These are phyloP conservation scores for Asterionellopsis glacialis DNA, from an alignment of 108 stramenopile species.

Conservation along the genomic window DNA sequence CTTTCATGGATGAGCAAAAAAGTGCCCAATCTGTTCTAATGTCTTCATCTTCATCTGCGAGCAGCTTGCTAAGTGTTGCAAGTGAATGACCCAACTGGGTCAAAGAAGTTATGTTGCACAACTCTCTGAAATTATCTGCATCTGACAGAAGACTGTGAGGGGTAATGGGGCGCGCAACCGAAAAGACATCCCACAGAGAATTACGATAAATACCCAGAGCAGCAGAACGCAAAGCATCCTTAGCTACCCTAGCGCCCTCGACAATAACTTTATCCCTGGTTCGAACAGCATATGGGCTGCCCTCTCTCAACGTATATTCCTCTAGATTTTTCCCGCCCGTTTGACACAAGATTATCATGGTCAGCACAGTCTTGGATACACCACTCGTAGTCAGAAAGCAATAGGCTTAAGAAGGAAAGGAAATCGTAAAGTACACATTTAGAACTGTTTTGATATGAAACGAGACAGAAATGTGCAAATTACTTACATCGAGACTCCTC, in stretches of 20 bases:
- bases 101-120: no score
- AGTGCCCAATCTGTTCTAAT: conserved; percentile 23
- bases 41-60: conserved; percentile 6
- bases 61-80: no score
- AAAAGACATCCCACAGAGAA: conserved; percentile 26
- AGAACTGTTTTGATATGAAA: not conserved
- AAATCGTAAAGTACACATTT: not conserved
- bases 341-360: conserved; percentile 27
- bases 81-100: no score
- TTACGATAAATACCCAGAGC: conserved; percentile 21
- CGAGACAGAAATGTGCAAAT: not conserved
- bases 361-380: conserved; percentile 11
- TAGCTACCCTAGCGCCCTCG: conserved; percentile 21
- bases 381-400: conserved; percentile 25
- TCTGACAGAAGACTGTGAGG: not conserved
- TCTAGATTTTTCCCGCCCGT: conserved; percentile 32
- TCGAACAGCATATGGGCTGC: conserved; percentile 27
- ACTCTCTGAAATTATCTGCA: no score
- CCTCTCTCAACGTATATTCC: conserved; percentile 38
- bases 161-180: not conserved
- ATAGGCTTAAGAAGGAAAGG: conserved; percentile 8
- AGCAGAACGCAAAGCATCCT: conserved; percentile 20
- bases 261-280: conserved; percentile 36
- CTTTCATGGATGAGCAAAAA: conserved; percentile 24
- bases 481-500: conserved; percentile 33